These are phyloP conservation scores for Cotoneaster glaucophyllus DNA, from an alignment of 306 rosid species.

Conservation along the genomic window DNA sequence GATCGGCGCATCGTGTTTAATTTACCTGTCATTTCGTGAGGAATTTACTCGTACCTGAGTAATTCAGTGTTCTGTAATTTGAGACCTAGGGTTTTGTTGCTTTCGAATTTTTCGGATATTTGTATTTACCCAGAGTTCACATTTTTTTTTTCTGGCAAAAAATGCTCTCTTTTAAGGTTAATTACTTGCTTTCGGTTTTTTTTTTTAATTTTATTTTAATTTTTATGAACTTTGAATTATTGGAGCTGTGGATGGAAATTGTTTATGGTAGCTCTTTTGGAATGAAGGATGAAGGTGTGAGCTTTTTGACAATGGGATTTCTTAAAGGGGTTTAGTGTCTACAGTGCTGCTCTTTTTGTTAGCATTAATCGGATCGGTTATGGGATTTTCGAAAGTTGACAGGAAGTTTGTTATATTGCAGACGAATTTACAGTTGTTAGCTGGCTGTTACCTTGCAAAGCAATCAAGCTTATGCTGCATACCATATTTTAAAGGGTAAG, in stretches of 20 bases:
- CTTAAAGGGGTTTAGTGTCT: background rate
- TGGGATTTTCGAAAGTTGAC: background rate
- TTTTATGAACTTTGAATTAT: background rate
- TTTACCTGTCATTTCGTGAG: background rate
- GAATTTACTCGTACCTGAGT: background rate
- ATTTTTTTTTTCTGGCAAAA: background rate
- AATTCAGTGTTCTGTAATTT: background rate
- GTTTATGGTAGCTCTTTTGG: background rate
- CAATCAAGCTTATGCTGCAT: constrained; percentile 82
- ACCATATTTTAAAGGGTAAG: constrained; percentile 89
- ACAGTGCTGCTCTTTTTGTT: background rate
- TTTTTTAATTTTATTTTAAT: too few relatives aligned
- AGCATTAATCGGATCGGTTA: background rate
- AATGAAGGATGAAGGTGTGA: background rate
- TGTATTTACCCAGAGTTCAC: background rate
- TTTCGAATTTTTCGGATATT: background rate
- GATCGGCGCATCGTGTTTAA: constrained; percentile 19
- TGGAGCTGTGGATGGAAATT: background rate
- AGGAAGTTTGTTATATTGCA: constrained; percentile 22
- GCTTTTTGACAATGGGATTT: background rate
- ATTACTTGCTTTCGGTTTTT: background rate
- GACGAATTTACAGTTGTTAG: constrained; percentile 81
- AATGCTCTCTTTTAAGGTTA: background rate
- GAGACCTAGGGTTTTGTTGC: background rate
- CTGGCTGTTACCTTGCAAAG: constrained; percentile 79